These are phyloP conservation scores for Penicillium egyptiacum DNA, from an alignment of 495 filamentous ascomycete species.

Conservation along the genomic window DNA sequence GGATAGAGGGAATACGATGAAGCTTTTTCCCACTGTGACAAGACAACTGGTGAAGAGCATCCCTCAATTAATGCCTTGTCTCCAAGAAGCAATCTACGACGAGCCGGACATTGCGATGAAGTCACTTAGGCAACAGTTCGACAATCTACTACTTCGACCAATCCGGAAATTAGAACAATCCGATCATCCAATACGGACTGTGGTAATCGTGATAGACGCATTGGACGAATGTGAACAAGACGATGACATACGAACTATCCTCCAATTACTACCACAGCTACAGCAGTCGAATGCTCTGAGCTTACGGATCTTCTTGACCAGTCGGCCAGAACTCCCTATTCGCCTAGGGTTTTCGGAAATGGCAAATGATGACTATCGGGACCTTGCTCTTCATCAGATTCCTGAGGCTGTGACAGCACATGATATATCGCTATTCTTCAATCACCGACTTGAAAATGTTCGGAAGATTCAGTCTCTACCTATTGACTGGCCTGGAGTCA, in stretches of 20 bases:
- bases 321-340: constrained; percentile 49
- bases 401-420: constrained; percentile 17
- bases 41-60: background rate
- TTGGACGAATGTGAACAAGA: constrained; percentile 52
- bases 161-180: constrained; percentile 7
- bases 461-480: background rate
- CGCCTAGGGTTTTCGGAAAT: constrained; percentile 26
- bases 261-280: constrained; percentile 31
- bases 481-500: constrained; percentile 37
- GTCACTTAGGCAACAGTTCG: constrained; percentile 44
- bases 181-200: background rate
- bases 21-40: background rate
- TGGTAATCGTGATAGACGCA: constrained; percentile 50
- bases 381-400: constrained; percentile 25
- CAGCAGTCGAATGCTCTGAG: constrained; percentile 6
- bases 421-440: constrained; percentile 28
- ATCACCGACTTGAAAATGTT: constrained; percentile 20
- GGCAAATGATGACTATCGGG: constrained; percentile 10
- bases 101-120: constrained; percentile 16
- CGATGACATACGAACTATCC: constrained; percentile 34
- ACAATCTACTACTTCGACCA: constrained; percentile 45
- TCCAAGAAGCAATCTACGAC: background rate
- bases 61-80: background rate
- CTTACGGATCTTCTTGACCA: constrained; percentile 35
- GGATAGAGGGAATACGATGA: background rate